Conservation (phyloP, 805 yeast species). For the Nakazawaea holstii region DNA sequence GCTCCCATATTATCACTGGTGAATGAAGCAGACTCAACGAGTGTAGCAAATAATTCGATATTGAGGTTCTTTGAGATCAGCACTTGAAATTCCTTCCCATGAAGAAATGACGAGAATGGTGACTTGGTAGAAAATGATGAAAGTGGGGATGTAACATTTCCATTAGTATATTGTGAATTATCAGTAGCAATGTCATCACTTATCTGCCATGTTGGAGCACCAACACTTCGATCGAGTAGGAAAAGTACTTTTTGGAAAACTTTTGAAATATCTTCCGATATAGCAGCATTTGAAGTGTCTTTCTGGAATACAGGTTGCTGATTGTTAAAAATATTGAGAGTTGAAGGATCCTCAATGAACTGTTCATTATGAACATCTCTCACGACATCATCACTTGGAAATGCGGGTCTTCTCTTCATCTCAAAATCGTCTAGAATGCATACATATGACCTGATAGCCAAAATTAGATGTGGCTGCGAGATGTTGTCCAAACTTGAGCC, state of each 20-base stretch:
- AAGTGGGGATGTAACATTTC: constrained; percentile 12
- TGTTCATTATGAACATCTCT: not conserved
- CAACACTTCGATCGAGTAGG: constrained; percentile 56
- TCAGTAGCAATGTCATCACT: constrained; percentile 12
- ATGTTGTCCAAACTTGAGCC: constrained; percentile 47
- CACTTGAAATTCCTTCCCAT: constrained; percentile 5
- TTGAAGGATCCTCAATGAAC: not conserved
- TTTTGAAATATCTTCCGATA: constrained; percentile 69
- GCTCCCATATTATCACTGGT: constrained; percentile 27
- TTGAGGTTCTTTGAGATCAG: not conserved
- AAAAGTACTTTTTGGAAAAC: constrained; percentile 50
- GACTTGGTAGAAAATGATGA: constrained; percentile 14
- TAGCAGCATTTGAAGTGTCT: constrained; percentile 38
- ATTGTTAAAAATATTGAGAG: constrained; percentile 17
- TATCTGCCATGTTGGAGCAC: constrained; percentile 30
- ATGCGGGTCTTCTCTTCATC: constrained; percentile 56
- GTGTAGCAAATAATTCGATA: constrained; percentile 59
- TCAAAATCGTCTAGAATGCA: constrained; percentile 63
- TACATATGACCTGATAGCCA: constrained; percentile 68
- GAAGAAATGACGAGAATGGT: constrained; percentile 8
- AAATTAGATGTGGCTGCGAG: constrained; percentile 62
- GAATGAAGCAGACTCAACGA: constrained; percentile 74
- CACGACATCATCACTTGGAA: constrained; percentile 56
- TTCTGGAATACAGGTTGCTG: constrained; percentile 35
- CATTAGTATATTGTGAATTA: constrained; percentile 11